A percentile compares a stretch with the other conserved stretches of the same genome.
phyloP scores from a whole-genome alignment of 176 grass and related monocot species.

The Oryza rufipogon region DNA sequence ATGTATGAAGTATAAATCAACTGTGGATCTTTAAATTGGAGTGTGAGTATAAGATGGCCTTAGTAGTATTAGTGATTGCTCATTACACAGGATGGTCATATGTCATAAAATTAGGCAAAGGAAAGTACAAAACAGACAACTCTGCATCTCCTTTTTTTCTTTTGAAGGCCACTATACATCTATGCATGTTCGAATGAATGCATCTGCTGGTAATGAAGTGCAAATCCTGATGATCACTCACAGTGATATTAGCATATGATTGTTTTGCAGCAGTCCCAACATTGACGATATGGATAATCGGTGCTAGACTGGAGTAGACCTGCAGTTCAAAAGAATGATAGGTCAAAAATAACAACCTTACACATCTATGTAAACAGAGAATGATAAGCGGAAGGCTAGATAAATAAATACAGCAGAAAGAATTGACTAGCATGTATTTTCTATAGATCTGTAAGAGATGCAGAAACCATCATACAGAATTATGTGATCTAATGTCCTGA shows the following conservation, averaged over 20 bases:
- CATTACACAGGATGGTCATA: neutral
- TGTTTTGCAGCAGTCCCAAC: conserved; percentile 59
- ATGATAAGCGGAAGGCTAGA: neutral
- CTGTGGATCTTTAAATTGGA: neutral
- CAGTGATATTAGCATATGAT: conserved; percentile 85
- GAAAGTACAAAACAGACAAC: conserved; percentile 7
- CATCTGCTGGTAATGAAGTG: neutral
- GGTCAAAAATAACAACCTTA: conserved; percentile 5
- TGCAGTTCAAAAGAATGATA: conserved; percentile 47
- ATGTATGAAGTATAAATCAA: conserved; percentile 28
- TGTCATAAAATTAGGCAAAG: conserved; percentile 7
- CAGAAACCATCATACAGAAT: conserved; percentile 21
- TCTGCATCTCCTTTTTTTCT: neutral
- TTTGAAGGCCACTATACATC: neutral
- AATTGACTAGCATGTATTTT: conserved; percentile 9
- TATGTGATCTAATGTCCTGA: neutral
- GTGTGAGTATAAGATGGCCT: neutral
- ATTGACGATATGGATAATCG: conserved; percentile 81
- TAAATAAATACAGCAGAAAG: conserved; percentile 21
- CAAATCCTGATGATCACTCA: conserved; percentile 49
- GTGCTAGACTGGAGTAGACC: conserved; percentile 81
- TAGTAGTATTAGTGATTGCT: neutral
- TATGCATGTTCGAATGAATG: neutral
- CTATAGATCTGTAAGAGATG: conserved; percentile 10
- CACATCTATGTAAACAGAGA: conserved; percentile 15